Conservation (phyloP, 371 early-diverging fungal species). For the Spiromyces aspiralis region DNA sequence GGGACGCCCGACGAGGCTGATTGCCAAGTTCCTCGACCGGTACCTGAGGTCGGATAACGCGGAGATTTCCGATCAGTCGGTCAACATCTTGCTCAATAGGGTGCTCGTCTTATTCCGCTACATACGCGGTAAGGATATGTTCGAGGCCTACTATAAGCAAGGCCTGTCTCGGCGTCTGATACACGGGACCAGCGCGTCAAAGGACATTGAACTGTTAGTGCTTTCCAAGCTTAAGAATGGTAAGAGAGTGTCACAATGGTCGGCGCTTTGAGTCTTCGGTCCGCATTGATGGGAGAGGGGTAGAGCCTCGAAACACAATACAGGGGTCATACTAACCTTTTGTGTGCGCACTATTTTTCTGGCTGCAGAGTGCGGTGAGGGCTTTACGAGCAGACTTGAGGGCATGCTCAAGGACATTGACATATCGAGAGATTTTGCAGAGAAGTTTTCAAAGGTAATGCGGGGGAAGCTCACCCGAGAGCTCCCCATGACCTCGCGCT, state of each 20-base stretch:
- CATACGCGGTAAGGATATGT: conserved; percentile 84
- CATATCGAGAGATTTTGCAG: conserved; percentile 9
- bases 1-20: conserved; percentile 75
- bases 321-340: no score
- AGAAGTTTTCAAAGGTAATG: conserved; percentile 2
- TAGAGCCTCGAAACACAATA: no score
- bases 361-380: conserved; percentile 60
- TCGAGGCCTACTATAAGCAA: conserved; percentile 88
- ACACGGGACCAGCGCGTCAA: conserved; percentile 50
- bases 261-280: neutral
- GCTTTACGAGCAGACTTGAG: conserved; percentile 77
- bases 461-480: no score
- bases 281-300: no score
- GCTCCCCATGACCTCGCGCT: no score
- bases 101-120: conserved; percentile 71
- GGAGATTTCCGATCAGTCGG: conserved; percentile 38
- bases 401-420: conserved; percentile 41
- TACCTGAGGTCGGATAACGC: conserved; percentile 28
- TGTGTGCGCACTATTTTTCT: no score
- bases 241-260: neutral
- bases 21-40: conserved; percentile 67
- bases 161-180: conserved; percentile 79
- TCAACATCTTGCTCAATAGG: conserved; percentile 42
- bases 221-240: conserved; percentile 55
- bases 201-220: conserved; percentile 71